Evolutionary conservation across 202 grass and related monocot genomes (phyloP).

Genomic region (Saccharum hybrid): DNA sequence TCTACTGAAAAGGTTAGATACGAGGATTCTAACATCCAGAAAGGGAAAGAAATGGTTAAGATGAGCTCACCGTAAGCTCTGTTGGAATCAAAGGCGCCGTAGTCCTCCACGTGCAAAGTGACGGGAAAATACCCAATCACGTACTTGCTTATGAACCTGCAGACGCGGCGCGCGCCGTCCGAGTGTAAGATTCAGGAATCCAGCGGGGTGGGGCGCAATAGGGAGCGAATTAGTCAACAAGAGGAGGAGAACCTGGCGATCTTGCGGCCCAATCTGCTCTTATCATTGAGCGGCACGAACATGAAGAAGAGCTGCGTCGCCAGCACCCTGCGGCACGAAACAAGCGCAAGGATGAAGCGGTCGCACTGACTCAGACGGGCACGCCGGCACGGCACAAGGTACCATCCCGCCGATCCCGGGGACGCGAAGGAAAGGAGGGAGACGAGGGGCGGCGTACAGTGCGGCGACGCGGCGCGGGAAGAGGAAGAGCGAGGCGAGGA

Average conservation of each 20-base stretch:
- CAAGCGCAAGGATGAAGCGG: neutral
- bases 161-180: constrained; percentile 1
- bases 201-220: neutral
- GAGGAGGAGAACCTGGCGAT: constrained; percentile 60
- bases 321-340: constrained; percentile 55
- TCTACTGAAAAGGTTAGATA: constrained; percentile 15
- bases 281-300: constrained; percentile 66
- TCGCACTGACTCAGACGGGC: neutral
- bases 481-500: constrained; percentile 74
- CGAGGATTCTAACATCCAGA: neutral
- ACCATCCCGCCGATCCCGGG: too few species aligned
- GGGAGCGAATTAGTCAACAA: neutral
- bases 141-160: constrained; percentile 84
- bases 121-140: constrained; percentile 82
- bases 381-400: neutral
- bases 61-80: constrained; percentile 78
- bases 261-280: constrained; percentile 58
- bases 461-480: constrained; percentile 71
- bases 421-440: neutral
- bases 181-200: constrained; percentile 37
- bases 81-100: constrained; percentile 65
- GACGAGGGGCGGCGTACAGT: constrained; percentile 25
- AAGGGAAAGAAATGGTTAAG: neutral
- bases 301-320: constrained; percentile 84
- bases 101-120: constrained; percentile 78